Evolutionary conservation across 345 rosid genomes (phyloP).

Genomic region (Acer saccharum): DNA sequence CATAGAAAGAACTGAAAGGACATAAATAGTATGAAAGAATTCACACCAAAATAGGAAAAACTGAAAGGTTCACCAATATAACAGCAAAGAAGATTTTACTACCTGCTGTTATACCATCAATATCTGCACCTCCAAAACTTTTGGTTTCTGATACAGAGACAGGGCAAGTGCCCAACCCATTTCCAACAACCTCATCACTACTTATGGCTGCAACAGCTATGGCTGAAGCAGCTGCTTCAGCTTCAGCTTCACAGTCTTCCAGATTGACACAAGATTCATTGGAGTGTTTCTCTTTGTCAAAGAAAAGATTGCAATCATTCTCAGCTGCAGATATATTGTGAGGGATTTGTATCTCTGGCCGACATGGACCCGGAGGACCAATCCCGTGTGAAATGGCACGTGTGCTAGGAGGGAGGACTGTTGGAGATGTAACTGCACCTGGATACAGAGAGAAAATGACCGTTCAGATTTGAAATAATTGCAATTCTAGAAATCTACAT

Average conservation of each 20-base stretch:
- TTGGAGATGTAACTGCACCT: slow-evolving; percentile 96
- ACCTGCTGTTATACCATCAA: slow-evolving; percentile 49
- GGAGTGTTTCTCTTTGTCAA: slow-evolving; percentile 64
- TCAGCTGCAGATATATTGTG: slow-evolving; percentile 47
- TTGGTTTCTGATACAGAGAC: slow-evolving; percentile 62
- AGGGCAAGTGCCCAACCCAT: slow-evolving; percentile 41
- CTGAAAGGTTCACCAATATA: neutral
- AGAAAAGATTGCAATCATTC: slow-evolving; percentile 57
- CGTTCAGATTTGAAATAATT: slow-evolving; percentile 8
- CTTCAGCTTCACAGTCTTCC: slow-evolving; percentile 79
- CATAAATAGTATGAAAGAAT: slow-evolving; percentile 3
- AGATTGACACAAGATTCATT: slow-evolving; percentile 53
- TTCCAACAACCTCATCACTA: slow-evolving; percentile 72
- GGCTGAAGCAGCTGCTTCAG: slow-evolving; percentile 88
- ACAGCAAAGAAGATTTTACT: slow-evolving; percentile 16
- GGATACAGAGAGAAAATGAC: slow-evolving; percentile 22
- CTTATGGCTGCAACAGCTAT: slow-evolving; percentile 93
- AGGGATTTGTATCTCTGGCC: slow-evolving; percentile 47
- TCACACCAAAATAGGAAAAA: slow-evolving; percentile 1
- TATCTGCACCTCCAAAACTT: slow-evolving; percentile 53
- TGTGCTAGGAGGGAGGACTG: slow-evolving; percentile 58
- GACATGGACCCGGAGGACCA: slow-evolving; percentile 59
- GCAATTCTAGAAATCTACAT: slow-evolving; percentile 5
- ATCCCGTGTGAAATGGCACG: slow-evolving; percentile 55
- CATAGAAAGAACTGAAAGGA: neutral